Conservation (phyloP, 805 yeast species). For the Pichia nanzhaoensis region DNA sequence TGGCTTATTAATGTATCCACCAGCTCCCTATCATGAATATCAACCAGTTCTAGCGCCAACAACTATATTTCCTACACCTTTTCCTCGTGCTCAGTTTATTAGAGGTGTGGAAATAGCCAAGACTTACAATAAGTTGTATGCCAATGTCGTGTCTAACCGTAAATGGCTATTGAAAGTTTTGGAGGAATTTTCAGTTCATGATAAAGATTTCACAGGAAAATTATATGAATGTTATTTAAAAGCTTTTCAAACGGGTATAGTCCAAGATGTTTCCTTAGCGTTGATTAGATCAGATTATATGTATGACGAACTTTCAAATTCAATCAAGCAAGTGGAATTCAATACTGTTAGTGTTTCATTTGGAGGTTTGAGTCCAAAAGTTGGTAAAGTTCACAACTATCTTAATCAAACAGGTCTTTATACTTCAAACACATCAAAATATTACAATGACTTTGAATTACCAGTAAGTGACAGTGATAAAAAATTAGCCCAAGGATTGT, state of each 20-base stretch:
- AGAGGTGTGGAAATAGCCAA: constrained; percentile 62
- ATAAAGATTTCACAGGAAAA: constrained; percentile 75
- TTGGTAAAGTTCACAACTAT: constrained; percentile 67
- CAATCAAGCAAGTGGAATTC: constrained; percentile 90
- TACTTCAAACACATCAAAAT: constrained; percentile 32
- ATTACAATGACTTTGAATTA: constrained; percentile 41
- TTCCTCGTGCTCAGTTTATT: constrained; percentile 61
- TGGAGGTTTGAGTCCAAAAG: constrained; percentile 81
- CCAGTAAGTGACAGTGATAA: constrained; percentile 59
- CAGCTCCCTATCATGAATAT: constrained; percentile 37
- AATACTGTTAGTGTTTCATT: constrained; percentile 94
- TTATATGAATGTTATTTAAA: constrained; percentile 53
- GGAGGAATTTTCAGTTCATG: constrained; percentile 48
- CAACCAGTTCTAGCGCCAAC: constrained; percentile 71
- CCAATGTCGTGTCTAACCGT: constrained; percentile 50
- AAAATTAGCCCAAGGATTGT: constrained; percentile 62
- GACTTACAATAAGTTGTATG: constrained; percentile 68
- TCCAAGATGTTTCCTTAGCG: constrained; percentile 70
- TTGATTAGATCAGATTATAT: constrained; percentile 88
- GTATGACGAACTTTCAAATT: constrained; percentile 44
- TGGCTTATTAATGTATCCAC: constrained; percentile 80
- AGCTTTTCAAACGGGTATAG: constrained; percentile 42
- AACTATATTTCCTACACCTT: constrained; percentile 86
- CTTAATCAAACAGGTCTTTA: constrained; percentile 57
- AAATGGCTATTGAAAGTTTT: constrained; percentile 60